Evolutionary conservation across 2,329 filamentous ascomycete genomes (phyloP).

Genomic region (Spiromastix sp.): DNA sequence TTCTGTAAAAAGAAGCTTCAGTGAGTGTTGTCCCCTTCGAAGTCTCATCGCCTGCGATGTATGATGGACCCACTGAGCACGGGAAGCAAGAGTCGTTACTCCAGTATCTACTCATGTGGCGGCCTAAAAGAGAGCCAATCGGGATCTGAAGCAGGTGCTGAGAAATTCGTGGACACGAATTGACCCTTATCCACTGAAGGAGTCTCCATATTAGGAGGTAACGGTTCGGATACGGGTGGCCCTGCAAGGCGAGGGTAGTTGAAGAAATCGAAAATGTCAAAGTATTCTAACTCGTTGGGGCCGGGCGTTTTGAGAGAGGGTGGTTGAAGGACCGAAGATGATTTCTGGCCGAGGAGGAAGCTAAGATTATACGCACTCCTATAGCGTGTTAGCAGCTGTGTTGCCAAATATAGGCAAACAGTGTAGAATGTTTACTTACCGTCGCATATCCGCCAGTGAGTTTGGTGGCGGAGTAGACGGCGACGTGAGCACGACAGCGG

Average conservation of each 20-base stretch:
- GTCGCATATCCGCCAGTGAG: slow-evolving; percentile 32
- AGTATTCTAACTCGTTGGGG: slow-evolving; percentile 33
- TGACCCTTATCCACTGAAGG: not conserved
- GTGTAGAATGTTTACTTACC: no score
- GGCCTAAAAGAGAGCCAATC: slow-evolving; percentile 5
- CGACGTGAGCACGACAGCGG: not conserved
- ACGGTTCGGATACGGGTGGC: not conserved
- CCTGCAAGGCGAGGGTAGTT: slow-evolving; percentile 25
- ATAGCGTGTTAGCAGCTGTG: not conserved
- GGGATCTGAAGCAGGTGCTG: not conserved
- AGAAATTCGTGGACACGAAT: slow-evolving; percentile 4
- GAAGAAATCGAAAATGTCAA: slow-evolving; percentile 39
- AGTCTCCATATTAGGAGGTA: no score
- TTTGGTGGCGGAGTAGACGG: slow-evolving; percentile 12
- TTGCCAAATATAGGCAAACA: slow-evolving; percentile 12
- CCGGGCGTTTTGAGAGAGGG: slow-evolving; percentile 31
- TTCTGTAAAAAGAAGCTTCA: no score
- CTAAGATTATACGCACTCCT: slow-evolving; percentile 29
- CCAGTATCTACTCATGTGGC: slow-evolving; percentile 3
- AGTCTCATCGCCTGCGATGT: no score
- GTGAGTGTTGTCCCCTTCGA: no score
- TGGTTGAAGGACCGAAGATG: slow-evolving; percentile 29
- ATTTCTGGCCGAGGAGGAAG: slow-evolving; percentile 25
- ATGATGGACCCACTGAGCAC: no score
- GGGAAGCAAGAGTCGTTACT: no score